Evolutionary conservation across 768 basidiomycete species (phyloP), one percentile per base, ranked within the genome.

Genomic region (Calocera viscosa): DNA sequence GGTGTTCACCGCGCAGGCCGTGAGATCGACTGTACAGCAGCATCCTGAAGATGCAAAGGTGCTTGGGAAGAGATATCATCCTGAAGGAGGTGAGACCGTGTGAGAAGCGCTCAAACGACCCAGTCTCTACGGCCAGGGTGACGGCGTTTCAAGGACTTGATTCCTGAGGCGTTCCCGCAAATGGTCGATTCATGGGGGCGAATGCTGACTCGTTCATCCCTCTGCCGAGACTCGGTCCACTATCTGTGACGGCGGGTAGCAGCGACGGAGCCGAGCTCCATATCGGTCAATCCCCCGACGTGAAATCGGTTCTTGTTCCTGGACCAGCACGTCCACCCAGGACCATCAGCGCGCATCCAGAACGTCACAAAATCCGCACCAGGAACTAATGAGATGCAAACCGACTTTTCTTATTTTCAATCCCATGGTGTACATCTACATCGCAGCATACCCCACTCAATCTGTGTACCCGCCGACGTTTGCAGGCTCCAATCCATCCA

Each of bases 381-480:
- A n/a, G n/a, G n/a, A n/a, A n/a, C n/a, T n/a, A n/a, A n/a, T n/a
- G 35, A 38, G 35, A 38, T 38, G 35, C 35, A 38, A 19, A 47
- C 5, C 16, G 7, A 19, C 16, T 47, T 47, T n/a, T n/a, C 43
- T 47, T 47, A 47, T 47, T 47, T 24, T 19, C 24, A 8, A n/a
- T 47, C 8, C 24, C 19, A 47, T 24, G 43, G 7, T 7, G 53
- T 60, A 60, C 53, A 14, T 22, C 35, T n/a, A n/a, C n/a, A n/a
- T n/a, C n/a, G n/a, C n/a, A n/a, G n/a, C n/a, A n/a, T n/a, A 38
- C 14, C 7, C 14, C 7, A 5, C 35, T 65, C 34, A 92, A 75
- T 93, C 91, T 72, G 86, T 88, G 77, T 89, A 91, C 24, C 89
- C 91, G 28, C 91, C 91, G 64, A 85, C 77, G 72, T 81, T 90